Percentiles rank a stretch among this genome's conserved stretches.
phyloP scores from a whole-genome alignment of 2,329 filamentous ascomycete species.

The Diaporthe sp. region DNA sequence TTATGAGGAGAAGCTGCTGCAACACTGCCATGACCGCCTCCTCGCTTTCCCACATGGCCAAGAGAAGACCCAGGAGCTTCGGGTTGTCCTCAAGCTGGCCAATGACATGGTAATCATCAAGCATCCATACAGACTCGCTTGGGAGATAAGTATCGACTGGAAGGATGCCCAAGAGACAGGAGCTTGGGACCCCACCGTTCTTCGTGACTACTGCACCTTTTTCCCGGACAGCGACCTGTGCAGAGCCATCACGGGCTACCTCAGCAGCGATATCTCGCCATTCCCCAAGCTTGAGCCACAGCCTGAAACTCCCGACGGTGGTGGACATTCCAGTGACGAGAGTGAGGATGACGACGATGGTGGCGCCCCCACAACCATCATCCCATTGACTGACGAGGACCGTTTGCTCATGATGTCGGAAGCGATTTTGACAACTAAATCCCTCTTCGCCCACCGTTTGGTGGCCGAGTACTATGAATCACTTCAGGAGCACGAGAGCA shows the following conservation, averaged over 20 bases:
- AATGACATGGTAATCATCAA: slow-evolving; percentile 97
- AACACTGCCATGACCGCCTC: slow-evolving; percentile 84
- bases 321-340: slow-evolving; percentile 62
- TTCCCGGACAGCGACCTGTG: slow-evolving; percentile 88
- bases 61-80: slow-evolving; percentile 78
- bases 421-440: slow-evolving; percentile 76
- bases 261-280: slow-evolving; percentile 87
- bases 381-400: slow-evolving; percentile 80
- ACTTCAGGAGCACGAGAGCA: slow-evolving; percentile 86
- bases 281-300: slow-evolving; percentile 67
- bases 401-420: slow-evolving; percentile 85
- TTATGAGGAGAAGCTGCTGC: slow-evolving; percentile 91
- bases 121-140: slow-evolving; percentile 89
- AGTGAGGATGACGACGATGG: slow-evolving; percentile 72
- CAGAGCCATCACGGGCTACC: slow-evolving; percentile 84
- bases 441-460: slow-evolving; percentile 85
- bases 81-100: slow-evolving; percentile 81
- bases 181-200: slow-evolving; percentile 83
- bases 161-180: slow-evolving; percentile 80
- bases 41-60: slow-evolving; percentile 73
- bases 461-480: slow-evolving; percentile 87
- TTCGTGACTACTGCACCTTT: slow-evolving; percentile 84
- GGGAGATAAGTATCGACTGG: slow-evolving; percentile 94
- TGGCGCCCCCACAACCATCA: slow-evolving; percentile 64
- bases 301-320: slow-evolving; percentile 47